phyloP scores from a whole-genome alignment of 495 filamentous ascomycete genomes.

The Penicillium cataractarum region DNA sequence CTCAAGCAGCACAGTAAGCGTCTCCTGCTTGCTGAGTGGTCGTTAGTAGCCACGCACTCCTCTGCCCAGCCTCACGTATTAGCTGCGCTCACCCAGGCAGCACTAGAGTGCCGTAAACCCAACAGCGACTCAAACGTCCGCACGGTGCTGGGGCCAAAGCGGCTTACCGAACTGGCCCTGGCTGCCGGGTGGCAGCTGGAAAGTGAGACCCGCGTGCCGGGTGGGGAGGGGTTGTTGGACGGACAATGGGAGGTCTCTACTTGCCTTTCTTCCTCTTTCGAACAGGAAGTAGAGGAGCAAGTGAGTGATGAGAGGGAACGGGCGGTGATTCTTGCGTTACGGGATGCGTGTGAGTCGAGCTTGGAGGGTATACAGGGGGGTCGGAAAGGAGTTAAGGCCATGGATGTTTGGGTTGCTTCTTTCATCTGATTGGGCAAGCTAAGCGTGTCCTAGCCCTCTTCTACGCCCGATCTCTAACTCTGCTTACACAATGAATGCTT shows the following conservation, averaged over 20 bases:
- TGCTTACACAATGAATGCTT: too few species aligned
- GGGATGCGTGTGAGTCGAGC: background rate
- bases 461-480: background rate
- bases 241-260: background rate
- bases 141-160: constrained; percentile 40
- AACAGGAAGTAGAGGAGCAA: background rate
- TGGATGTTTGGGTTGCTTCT: background rate
- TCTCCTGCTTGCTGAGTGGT: background rate
- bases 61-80: background rate
- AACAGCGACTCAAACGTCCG: constrained; percentile 46
- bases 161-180: constrained; percentile 33
- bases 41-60: background rate
- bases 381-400: background rate
- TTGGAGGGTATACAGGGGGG: background rate
- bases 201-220: constrained; percentile 11
- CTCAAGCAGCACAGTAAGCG: background rate
- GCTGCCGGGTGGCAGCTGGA: constrained; percentile 35
- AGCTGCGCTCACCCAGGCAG: background rate
- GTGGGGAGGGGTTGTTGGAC: background rate
- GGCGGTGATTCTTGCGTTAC: background rate
- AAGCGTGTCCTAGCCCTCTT: background rate
- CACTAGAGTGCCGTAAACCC: background rate
- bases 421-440: background rate
- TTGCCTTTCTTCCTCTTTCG: background rate
- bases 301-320: background rate